phyloP scores from a whole-genome alignment of 345 rosid species.

The Eutrema japonicum region DNA sequence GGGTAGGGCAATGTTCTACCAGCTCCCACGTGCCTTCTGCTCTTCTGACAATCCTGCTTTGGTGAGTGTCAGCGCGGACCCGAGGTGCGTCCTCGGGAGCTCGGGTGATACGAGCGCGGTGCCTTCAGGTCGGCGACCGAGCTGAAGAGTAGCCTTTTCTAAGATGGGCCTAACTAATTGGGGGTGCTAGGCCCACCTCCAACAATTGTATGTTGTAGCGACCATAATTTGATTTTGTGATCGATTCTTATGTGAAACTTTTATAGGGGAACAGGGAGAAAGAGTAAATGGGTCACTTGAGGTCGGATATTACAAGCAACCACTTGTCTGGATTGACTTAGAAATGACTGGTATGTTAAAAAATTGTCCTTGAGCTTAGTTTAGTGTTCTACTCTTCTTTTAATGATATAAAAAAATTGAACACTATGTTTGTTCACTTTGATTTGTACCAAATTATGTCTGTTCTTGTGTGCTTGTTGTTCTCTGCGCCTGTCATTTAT shows the following conservation, averaged over 20 bases:
- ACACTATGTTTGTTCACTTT: not conserved
- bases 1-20: too few relatives aligned
- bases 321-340: constrained; percentile 95
- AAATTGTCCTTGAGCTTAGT: not conserved
- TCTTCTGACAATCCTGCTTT: too few relatives aligned
- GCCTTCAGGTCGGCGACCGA: too few relatives aligned
- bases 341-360: constrained; percentile 82
- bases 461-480: not conserved
- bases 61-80: too few relatives aligned
- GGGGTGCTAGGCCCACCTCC: too few relatives aligned
- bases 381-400: not conserved
- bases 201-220: not conserved
- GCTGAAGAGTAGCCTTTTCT: too few relatives aligned
- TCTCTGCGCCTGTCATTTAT: not conserved
- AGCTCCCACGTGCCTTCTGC: too few relatives aligned
- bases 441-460: not conserved
- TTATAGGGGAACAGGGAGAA: constrained; percentile 26
- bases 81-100: too few relatives aligned
- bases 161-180: too few relatives aligned
- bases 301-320: constrained; percentile 53
- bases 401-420: not conserved
- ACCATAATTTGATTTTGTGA: not conserved
- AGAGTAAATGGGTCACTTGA: constrained; percentile 30
- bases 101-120: too few relatives aligned
- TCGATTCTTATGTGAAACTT: not conserved